Base-by-base conservation (phyloP, 2,329 filamentous ascomycete species). In the Fusarium sp. region DNA sequence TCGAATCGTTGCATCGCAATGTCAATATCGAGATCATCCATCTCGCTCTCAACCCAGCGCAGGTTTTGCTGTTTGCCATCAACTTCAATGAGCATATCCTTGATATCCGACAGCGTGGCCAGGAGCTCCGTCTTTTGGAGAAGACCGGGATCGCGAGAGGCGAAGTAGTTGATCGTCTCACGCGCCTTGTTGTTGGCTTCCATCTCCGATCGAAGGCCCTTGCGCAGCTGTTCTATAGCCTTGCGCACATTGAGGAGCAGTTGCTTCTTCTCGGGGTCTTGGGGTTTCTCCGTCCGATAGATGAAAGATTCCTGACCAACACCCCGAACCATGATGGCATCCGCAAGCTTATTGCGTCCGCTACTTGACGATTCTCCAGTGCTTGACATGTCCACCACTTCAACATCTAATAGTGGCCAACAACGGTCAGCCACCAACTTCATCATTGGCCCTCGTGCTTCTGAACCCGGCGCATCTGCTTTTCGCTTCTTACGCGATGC, bases 31-130 rank as follows among this genome's bases (percentile, higher is more conserved):
- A 99, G 88, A 77, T 97, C 94, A 78, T 99, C 96, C 80, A 99
- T 93, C 81, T 98, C 94, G 56, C 91, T 90, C 80, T 99, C 96
- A 0, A 99, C 94, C 94, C 94, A 98, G 57, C 95, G 92, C 49
- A 99, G 87, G 78, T 96, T 98, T 79, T 98, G 94, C 80, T 98
- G 95, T 77, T 97, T 97, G 52, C 96, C 96, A 76, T 98, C 96
- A 17, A 97, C 93, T 76, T 99, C 96, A 73, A 99, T 95, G 60
- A 97, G 88, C 83, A 97, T 92, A 79, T 97, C 93, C 78, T 94
- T 94, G 75, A 92, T 90, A 69, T 91, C 90, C 3, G 93, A 94
- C 13, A 94, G 82, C 11, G 89, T 92, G 77, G 96, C 93, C 17
- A 97, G 86, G 5, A 96, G 84, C 64, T 95, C 93, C 1, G 92